Percentiles rank a stretch among this genome's conserved stretches.
Conservation (phyloP, 169 alveolate species). For the Plasmodium gallinaceum region DNA sequence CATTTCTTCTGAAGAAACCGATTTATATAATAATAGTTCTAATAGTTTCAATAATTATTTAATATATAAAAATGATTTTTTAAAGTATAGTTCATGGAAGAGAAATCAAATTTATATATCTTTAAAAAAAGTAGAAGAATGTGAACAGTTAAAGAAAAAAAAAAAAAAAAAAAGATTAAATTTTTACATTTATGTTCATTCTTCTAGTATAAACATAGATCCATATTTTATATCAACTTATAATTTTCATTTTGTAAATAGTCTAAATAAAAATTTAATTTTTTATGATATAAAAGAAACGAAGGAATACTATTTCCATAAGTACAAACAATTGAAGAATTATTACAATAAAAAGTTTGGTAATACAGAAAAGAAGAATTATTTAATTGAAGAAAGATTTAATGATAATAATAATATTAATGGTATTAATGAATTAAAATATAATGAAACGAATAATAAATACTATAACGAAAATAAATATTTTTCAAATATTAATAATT, state of each 20-base stretch:
- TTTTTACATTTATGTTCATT: constrained; percentile 37
- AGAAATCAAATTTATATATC: constrained; percentile 50
- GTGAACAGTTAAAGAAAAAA: neutral
- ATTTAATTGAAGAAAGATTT: neutral
- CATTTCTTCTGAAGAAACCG: neutral
- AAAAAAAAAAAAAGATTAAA: constrained; percentile 21
- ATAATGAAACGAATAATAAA: neutral
- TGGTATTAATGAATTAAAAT: neutral
- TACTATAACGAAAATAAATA: neutral
- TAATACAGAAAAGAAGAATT: neutral
- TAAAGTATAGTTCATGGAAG: constrained; percentile 47
- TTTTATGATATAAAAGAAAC: constrained; percentile 53
- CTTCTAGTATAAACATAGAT: constrained; percentile 49
- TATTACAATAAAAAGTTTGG: constrained; percentile 26
- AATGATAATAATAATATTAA: neutral
- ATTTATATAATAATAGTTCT: neutral
- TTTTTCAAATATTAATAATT: neutral
- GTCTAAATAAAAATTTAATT: constrained; percentile 61
- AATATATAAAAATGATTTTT: constrained; percentile 59
- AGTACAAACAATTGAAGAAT: constrained; percentile 13
- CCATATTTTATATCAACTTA: constrained; percentile 63
- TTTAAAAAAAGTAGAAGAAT: constrained; percentile 14
- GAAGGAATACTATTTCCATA: constrained; percentile 30
- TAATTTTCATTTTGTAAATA: constrained; percentile 51
- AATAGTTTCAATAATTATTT: constrained; percentile 58